These are phyloP conservation scores for Alternaria ventricosa DNA, from an alignment of 2,329 filamentous ascomycete genomes.

Conservation along the genomic window DNA sequence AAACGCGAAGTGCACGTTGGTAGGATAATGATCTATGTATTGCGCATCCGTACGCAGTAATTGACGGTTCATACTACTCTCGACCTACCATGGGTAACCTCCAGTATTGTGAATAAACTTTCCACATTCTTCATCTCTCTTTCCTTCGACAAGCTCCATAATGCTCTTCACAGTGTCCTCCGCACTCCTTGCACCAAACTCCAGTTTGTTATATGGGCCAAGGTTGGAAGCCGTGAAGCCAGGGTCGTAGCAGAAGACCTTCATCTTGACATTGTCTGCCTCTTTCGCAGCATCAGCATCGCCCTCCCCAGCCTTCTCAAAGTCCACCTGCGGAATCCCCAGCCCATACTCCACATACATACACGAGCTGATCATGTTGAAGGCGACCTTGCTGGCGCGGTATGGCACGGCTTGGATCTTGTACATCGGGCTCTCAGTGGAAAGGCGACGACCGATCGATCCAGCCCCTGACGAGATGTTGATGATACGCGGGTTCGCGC, in stretches of 20 bases:
- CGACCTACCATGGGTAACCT: slow-evolving; percentile 39
- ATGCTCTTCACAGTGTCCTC: slow-evolving; percentile 43
- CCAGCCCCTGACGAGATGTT: slow-evolving; percentile 47
- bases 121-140: slow-evolving; percentile 44
- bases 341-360: slow-evolving; percentile 39
- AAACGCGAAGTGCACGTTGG: too few species aligned
- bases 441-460: slow-evolving; percentile 39
- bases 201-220: slow-evolving; percentile 38
- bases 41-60: background rate
- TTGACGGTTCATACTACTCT: background rate
- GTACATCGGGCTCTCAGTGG: slow-evolving; percentile 34
- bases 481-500: slow-evolving; percentile 38
- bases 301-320: background rate
- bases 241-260: slow-evolving; percentile 49
- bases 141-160: slow-evolving; percentile 48
- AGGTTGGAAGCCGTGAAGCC: slow-evolving; percentile 49
- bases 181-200: slow-evolving; percentile 46
- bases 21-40: background rate
- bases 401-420: slow-evolving; percentile 39
- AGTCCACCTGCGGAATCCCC: slow-evolving; percentile 15
- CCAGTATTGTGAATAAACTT: slow-evolving; percentile 43
- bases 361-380: slow-evolving; percentile 49
- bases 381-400: slow-evolving; percentile 47
- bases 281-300: slow-evolving; percentile 8
- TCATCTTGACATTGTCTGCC: slow-evolving; percentile 26